Evolutionary conservation across 2,329 filamentous ascomycete species (phyloP).

Genomic region (Xylaria polymorpha): DNA sequence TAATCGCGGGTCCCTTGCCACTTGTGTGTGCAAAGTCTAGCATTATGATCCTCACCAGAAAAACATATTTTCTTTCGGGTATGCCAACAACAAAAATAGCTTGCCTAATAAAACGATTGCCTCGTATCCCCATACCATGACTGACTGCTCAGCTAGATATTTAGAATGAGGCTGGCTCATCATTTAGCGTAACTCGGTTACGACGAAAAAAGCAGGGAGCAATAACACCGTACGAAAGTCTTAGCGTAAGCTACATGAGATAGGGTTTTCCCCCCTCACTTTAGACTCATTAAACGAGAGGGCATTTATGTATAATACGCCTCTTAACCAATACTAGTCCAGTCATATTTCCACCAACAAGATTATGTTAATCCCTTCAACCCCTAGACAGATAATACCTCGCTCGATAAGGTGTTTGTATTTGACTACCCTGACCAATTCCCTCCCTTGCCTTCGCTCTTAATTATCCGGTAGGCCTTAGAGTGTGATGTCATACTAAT

Average conservation of each 20-base stretch:
- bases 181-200: conserved; percentile 1
- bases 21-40: background rate
- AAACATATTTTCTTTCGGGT: background rate
- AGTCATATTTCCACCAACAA: background rate
- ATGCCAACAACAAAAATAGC: background rate
- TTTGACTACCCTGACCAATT: background rate
- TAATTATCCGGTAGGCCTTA: background rate
- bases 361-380: background rate
- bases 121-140: background rate
- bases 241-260: background rate
- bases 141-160: background rate
- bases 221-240: background rate
- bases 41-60: background rate
- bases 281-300: background rate
- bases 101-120: background rate
- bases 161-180: background rate
- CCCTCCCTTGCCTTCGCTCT: background rate
- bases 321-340: background rate
- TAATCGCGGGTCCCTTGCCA: background rate
- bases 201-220: background rate
- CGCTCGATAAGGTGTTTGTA: background rate
- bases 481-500: background rate
- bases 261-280: too few species aligned
- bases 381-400: background rate
- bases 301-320: background rate